Evolutionary conservation across 345 rosid genomes (phyloP), one percentile per base, ranked within the genome.

Genomic region (Trapa incisa): DNA sequence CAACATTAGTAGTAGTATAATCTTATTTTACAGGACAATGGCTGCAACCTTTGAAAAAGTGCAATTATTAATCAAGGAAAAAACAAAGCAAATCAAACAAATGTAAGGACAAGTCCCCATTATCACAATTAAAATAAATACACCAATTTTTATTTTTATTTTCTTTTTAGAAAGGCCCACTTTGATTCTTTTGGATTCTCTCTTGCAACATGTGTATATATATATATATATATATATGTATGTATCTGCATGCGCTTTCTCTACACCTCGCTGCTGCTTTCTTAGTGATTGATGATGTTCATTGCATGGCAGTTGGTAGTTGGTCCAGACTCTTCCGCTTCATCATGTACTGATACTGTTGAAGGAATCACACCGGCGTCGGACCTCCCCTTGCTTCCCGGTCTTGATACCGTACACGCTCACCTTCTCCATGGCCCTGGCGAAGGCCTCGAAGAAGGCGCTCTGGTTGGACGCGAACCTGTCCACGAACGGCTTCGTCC

Each of bases 321-420:
- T 22, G 29, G 29, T 22, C 29, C 29, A 33, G 29, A 66, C 52
- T 48, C 39, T 47, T 52, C 43, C 33, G 9, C 43, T 64, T 65
- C 50, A 22, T 22, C 29, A 72, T 12, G 71, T 67, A 3, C 50
- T 11, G 66, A 76, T 16, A 37, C 50, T 63, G 73, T 87, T 86
- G 74, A 81, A 84, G 29, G 80, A 84, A 65, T 87, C 91, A 67
- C 91, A 87, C 64, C 86, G 80, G 32, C 67, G 73, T 67, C 92
- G 67, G 2, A 83, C 80, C 68, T 86, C 95, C 13, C 92, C 94
- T 15, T 80, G 41, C 6, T 12, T 71, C 48, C 78, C 88, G 0
- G 75, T 74, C 81, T 87, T 87, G 61, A 83, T 64, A 7, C 72
- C 57, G 48, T 58, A 57, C 71, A 74, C 64, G 35, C 89, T 79